These are phyloP conservation scores for Panicum miliaceum DNA, from an alignment of 176 grass and related monocot species.

Conservation along the genomic window DNA sequence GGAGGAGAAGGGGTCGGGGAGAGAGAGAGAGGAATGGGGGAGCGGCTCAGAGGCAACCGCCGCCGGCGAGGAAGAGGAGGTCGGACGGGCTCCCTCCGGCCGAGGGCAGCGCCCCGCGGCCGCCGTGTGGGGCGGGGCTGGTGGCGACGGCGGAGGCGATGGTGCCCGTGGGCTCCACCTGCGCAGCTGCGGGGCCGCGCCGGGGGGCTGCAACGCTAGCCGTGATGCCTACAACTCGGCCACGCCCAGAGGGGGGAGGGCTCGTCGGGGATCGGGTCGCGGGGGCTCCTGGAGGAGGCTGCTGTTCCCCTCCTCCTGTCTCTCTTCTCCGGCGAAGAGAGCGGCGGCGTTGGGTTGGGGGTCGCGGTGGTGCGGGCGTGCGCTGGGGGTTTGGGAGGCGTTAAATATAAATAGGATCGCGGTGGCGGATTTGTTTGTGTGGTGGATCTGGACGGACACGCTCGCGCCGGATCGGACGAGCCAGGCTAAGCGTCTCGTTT, in stretches of 20 bases:
- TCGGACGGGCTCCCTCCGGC: slow-evolving; percentile 95
- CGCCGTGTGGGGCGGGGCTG: slow-evolving; percentile 85
- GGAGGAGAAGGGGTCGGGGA: too few species aligned
- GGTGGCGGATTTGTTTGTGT: slow-evolving; percentile 28
- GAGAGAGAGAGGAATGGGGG: neutral
- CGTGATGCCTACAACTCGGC: slow-evolving; percentile 80
- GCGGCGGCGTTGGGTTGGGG: neutral
- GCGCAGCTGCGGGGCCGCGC: slow-evolving; percentile 77
- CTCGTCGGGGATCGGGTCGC: neutral
- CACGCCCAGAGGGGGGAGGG: neutral
- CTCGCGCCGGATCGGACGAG: neutral
- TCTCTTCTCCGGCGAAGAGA: slow-evolving; percentile 30
- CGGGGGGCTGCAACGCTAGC: slow-evolving; percentile 79
- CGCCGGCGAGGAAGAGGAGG: slow-evolving; percentile 98
- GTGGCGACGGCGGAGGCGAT: slow-evolving; percentile 32
- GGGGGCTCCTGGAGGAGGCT: neutral
- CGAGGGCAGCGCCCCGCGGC: slow-evolving; percentile 89
- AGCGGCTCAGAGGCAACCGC: slow-evolving; percentile 50
- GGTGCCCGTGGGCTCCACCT: slow-evolving; percentile 69
- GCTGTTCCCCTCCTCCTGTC: neutral
- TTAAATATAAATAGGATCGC: slow-evolving; percentile 58
- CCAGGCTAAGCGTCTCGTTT: neutral
- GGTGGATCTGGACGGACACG: slow-evolving; percentile 28
- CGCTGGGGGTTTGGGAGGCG: slow-evolving; percentile 11
- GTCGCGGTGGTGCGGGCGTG: neutral